Percentiles rank a stretch among this genome's conserved stretches.
These are phyloP conservation scores for Termitomyces sp. DNA, from an alignment of 1,284 basidiomycete species.

Conservation along the genomic window DNA sequence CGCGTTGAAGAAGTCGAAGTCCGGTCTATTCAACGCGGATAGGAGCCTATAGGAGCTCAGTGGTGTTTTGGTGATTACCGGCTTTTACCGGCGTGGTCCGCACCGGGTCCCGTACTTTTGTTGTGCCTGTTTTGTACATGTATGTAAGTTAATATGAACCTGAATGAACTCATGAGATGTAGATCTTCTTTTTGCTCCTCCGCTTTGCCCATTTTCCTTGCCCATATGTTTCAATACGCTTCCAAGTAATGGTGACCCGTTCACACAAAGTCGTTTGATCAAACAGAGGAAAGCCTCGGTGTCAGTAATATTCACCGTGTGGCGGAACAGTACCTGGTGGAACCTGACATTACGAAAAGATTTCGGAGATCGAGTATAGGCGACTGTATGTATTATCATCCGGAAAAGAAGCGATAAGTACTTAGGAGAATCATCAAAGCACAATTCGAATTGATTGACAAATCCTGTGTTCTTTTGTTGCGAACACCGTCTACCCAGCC, in stretches of 20 bases:
- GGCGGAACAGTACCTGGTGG: neutral
- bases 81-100: no score
- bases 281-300: neutral
- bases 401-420: neutral
- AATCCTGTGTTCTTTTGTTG: neutral
- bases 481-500: neutral
- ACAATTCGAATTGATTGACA: neutral
- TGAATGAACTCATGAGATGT: no score
- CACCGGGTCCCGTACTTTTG: no score
- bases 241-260: neutral
- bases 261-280: neutral
- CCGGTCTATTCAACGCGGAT: no score
- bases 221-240: no score
- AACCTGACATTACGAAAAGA: neutral
- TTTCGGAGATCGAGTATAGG: neutral
- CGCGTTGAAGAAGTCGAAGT: no score
- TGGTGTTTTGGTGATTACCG: no score
- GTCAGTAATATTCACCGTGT: neutral
- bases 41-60: no score
- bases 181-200: neutral
- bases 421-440: neutral
- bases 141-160: no score
- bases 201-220: no score
- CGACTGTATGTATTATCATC: no score
- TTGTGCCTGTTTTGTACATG: no score